These are phyloP conservation scores for Penicillium goetzii DNA, from an alignment of 495 filamentous ascomycete species.

Conservation along the genomic window DNA sequence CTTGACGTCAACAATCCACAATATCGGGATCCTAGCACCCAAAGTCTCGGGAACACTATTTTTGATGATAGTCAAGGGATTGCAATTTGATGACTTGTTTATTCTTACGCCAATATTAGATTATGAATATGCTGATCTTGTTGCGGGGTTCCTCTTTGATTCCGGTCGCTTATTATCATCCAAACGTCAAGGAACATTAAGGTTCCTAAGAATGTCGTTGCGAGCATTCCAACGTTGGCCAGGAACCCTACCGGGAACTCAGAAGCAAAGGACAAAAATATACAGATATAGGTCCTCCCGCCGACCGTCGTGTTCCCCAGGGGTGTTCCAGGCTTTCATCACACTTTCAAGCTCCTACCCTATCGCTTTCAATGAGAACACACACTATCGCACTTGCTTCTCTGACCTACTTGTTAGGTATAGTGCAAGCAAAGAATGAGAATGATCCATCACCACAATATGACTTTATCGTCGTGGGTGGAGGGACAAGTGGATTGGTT, in stretches of 20 bases:
- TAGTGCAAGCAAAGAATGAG: slow-evolving; percentile 18
- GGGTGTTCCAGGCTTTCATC: background rate
- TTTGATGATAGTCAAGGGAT: background rate
- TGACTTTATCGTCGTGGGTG: slow-evolving; percentile 55
- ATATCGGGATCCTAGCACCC: background rate
- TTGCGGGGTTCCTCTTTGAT: background rate
- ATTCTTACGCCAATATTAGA: background rate
- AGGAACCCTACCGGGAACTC: background rate
- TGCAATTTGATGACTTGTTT: background rate
- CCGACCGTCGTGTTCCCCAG: background rate
- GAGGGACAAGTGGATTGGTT: slow-evolving; percentile 55
- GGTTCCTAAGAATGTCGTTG: background rate
- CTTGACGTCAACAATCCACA: background rate
- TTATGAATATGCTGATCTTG: background rate
- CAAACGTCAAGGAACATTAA: background rate
- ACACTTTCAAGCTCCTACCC: no score
- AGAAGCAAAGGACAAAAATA: background rate
- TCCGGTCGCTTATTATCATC: background rate
- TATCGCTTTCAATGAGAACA: slow-evolving; percentile 10
- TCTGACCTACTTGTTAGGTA: slow-evolving; percentile 12
- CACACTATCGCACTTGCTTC: slow-evolving; percentile 8
- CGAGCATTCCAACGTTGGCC: slow-evolving; percentile 9
- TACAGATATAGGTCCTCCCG: background rate
- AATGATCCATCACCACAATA: slow-evolving; percentile 16
- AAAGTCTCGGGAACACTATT: background rate